Evolutionary conservation across 2,329 filamentous ascomycete species (phyloP).

Genomic region (Gliomastix tumulicola): DNA sequence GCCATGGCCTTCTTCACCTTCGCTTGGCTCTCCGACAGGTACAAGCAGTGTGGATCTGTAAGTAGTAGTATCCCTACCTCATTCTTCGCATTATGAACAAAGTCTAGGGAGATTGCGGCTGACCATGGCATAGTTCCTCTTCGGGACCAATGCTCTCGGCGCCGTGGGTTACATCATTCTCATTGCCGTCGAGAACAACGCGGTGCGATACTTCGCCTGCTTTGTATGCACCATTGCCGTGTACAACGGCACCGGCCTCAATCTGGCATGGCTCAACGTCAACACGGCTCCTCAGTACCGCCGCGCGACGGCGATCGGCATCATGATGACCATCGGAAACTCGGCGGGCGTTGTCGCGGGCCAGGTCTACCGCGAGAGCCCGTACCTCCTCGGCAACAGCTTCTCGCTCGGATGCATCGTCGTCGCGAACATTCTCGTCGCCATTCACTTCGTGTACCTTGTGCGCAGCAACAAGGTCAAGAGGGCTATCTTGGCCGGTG

Average conservation of each 20-base stretch:
- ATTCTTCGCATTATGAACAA: no score
- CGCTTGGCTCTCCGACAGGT: conserved; percentile 36
- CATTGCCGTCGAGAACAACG: conserved; percentile 37
- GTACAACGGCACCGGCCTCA: conserved; percentile 35
- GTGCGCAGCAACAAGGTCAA: neutral
- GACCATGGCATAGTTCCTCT: conserved; percentile 22
- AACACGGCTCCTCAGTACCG: conserved; percentile 33
- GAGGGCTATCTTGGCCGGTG: neutral
- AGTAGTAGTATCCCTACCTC: no score
- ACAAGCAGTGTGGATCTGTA: no score
- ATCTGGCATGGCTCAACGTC: conserved; percentile 33
- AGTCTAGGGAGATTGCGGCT: no score
- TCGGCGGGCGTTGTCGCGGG: conserved; percentile 26
- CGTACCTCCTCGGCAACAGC: conserved; percentile 6
- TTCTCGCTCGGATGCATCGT: neutral
- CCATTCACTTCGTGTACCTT: neutral
- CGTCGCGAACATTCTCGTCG: neutral
- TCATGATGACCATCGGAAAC: conserved; percentile 26
- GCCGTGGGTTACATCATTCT: conserved; percentile 41
- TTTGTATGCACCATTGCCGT: conserved; percentile 36
- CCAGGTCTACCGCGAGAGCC: conserved; percentile 19
- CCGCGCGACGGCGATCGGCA: conserved; percentile 31
- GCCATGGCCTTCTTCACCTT: conserved; percentile 32
- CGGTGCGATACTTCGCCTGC: conserved; percentile 37
- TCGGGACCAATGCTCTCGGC: conserved; percentile 11